phyloP scores from a whole-genome alignment of 2,329 filamentous ascomycete genomes.

The Atkinsonella texensis region DNA sequence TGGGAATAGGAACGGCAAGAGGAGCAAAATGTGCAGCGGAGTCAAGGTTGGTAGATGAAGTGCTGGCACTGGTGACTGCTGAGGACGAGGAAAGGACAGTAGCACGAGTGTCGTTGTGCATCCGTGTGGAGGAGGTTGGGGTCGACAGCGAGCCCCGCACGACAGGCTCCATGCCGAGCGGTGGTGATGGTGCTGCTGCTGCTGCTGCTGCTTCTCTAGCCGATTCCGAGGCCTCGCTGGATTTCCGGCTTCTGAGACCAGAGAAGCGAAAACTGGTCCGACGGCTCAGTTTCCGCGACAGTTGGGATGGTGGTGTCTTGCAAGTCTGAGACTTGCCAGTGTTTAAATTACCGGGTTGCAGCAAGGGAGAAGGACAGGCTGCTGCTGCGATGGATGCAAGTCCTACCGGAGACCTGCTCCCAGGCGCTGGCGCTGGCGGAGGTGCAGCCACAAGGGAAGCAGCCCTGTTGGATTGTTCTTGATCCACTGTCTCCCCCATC shows the following conservation, averaged over 20 bases:
- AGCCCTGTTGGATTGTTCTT: constrained; percentile 1
- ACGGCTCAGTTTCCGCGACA: constrained; percentile 13
- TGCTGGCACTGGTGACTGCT: constrained; percentile 9
- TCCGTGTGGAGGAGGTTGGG: constrained; percentile 10
- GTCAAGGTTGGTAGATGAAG: constrained; percentile 14
- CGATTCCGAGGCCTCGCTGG: constrained; percentile 14
- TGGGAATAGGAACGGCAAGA: constrained; percentile 44
- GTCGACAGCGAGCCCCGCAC: constrained; percentile 13
- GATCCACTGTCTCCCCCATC: constrained; percentile 5
- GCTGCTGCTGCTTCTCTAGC: constrained; percentile 5
- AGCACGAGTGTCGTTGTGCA: constrained; percentile 5
- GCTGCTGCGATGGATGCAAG: background rate
- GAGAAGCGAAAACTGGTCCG: constrained; percentile 17
- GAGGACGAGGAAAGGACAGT: background rate
- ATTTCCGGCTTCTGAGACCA: constrained; percentile 12
- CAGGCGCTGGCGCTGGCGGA: background rate
- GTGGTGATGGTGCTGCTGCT: constrained; percentile 4
- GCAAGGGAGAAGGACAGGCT: background rate
- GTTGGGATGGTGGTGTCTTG: background rate
- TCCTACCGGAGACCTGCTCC: background rate
- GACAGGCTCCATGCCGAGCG: constrained; percentile 5
- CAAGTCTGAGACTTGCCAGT: background rate
- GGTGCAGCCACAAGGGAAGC: constrained; percentile 10
- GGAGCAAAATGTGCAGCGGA: constrained; percentile 31
- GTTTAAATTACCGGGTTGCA: background rate